A percentile compares a stretch with the other conserved stretches of the same genome.
Conservation (phyloP, 1,284 basidiomycete species). For the Cutaneotrichosporon cutaneum region DNA sequence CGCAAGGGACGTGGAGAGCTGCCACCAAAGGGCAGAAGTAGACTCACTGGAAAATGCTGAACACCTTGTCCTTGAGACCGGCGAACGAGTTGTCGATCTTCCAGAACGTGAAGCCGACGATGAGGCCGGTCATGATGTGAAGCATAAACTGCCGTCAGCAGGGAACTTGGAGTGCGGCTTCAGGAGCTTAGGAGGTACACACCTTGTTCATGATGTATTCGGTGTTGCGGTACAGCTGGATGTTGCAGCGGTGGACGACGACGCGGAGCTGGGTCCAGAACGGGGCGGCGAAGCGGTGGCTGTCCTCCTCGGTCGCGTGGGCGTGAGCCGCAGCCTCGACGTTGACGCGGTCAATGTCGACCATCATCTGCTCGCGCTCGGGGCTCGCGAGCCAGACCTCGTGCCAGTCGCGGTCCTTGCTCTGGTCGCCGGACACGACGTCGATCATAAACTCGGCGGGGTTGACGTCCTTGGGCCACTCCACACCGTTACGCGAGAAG, state of each 20-base stretch:
- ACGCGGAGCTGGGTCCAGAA: constrained; percentile 37
- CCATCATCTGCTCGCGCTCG: constrained; percentile 48
- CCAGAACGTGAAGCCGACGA: constrained; percentile 50
- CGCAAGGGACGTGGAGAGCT: constrained; percentile 9
- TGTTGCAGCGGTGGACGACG: constrained; percentile 40
- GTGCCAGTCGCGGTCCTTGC: constrained; percentile 62
- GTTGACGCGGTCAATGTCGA: constrained; percentile 52
- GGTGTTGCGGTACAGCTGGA: constrained; percentile 44
- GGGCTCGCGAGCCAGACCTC: constrained; percentile 63
- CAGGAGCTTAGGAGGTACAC: no score
- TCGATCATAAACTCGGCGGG: constrained; percentile 56
- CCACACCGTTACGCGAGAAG: constrained; percentile 52
- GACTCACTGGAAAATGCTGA: constrained; percentile 44
- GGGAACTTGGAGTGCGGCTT: no score
- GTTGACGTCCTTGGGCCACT: constrained; percentile 55
- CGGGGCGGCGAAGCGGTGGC: constrained; percentile 43
- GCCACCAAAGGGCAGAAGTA: no score
- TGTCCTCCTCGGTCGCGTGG: constrained; percentile 26
- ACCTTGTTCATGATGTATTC: constrained; percentile 45
- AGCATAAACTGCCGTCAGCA: constrained; percentile 32
- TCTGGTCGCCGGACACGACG: constrained; percentile 44
- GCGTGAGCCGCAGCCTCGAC: not conserved
- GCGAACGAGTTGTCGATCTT: constrained; percentile 37
- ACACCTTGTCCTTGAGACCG: constrained; percentile 25
- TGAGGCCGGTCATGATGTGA: constrained; percentile 40